Evolutionary conservation across 441 rosid genomes (phyloP).

Genomic region (Hura crepitans): DNA sequence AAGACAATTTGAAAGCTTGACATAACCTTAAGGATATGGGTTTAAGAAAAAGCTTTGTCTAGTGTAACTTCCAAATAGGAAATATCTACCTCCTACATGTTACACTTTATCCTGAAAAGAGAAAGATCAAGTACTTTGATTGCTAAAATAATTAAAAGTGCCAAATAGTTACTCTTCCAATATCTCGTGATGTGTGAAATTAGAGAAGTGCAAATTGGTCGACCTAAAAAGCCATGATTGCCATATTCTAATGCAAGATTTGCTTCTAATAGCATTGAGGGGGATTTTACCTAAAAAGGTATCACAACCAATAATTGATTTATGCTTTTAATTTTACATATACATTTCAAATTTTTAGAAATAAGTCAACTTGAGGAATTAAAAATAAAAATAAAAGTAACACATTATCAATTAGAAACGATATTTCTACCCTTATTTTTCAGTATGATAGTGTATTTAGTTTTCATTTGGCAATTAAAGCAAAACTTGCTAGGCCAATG

Average conservation of each 20-base stretch:
- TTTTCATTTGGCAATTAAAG: not conserved
- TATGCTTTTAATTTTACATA: not conserved
- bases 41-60: not conserved
- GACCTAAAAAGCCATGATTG: not conserved
- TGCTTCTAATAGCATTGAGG: not conserved
- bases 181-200: not conserved
- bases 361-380: not conserved
- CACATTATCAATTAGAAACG: not conserved
- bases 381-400: not conserved
- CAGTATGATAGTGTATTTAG: not conserved
- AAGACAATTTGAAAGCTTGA: not conserved
- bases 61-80: not conserved
- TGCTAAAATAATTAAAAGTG: not conserved
- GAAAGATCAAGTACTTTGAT: not conserved
- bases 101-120: not conserved
- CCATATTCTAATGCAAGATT: not conserved
- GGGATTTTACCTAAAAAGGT: not conserved
- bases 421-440: not conserved
- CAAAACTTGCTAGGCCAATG: not conserved
- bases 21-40: not conserved
- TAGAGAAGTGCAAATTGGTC: not conserved
- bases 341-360: not conserved
- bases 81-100: not conserved
- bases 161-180: not conserved
- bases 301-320: not conserved